phyloP scores from a whole-genome alignment of 1,284 basidiomycete genomes.

The Fomitopsis palustris region DNA sequence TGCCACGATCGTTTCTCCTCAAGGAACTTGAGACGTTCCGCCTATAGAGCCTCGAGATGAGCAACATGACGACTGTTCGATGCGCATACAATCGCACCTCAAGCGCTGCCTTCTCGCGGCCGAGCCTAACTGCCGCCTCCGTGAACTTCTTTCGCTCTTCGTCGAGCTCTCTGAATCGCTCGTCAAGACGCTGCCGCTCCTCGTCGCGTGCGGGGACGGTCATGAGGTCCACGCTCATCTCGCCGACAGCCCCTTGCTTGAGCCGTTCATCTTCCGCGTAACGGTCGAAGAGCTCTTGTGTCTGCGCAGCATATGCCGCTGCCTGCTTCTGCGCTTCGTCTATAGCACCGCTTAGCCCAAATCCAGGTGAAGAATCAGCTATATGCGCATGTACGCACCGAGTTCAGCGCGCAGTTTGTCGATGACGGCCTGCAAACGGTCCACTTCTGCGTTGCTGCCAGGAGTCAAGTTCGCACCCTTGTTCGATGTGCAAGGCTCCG shows the following conservation, averaged over 20 bases:
- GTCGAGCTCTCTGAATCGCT: constrained; percentile 55
- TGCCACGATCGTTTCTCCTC: constrained; percentile 70
- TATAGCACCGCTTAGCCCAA: constrained; percentile 19
- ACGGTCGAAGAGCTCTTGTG: constrained; percentile 49
- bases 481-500: constrained; percentile 8
- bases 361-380: no score
- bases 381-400: constrained; percentile 33
- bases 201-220: constrained; percentile 48
- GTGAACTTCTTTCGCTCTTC: constrained; percentile 65
- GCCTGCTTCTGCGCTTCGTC: constrained; percentile 50
- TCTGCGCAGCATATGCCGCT: constrained; percentile 22
- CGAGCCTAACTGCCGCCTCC: constrained; percentile 58
- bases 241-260: constrained; percentile 16
- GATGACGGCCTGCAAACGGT: constrained; percentile 21
- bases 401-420: constrained; percentile 50
- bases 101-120: constrained; percentile 60
- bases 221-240: constrained; percentile 50
- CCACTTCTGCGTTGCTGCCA: constrained; percentile 13
- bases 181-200: constrained; percentile 49
- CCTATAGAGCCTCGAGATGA: constrained; percentile 32
- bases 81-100: constrained; percentile 64
- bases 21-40: constrained; percentile 55
- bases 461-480: background rate
- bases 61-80: background rate
- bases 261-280: constrained; percentile 40